Evolutionary conservation across 441 rosid genomes (phyloP).

Genomic region (Erysimum cheiri): DNA sequence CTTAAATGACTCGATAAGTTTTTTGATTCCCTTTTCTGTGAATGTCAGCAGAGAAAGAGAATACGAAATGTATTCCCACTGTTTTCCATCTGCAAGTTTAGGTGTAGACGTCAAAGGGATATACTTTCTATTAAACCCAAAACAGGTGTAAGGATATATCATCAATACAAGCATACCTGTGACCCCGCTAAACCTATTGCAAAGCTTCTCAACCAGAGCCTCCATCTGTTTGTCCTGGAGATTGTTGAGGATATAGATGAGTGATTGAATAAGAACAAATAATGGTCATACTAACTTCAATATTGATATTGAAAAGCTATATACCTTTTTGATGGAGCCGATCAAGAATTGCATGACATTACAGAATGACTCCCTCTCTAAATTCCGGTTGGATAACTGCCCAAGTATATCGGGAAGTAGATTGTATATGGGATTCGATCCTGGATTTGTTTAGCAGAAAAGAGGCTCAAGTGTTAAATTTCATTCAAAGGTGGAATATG

Average conservation of each 20-base stretch:
- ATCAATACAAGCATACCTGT: slow-evolving; percentile 61
- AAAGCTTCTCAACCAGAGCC: slow-evolving; percentile 96
- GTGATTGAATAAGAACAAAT: slow-evolving; percentile 27
- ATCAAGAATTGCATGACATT: slow-evolving; percentile 97
- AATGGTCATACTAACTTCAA: slow-evolving; percentile 31
- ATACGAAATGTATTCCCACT: slow-evolving; percentile 94
- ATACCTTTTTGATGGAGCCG: slow-evolving; percentile 95
- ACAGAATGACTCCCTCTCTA: slow-evolving; percentile 81
- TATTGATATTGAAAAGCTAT: slow-evolving; percentile 4
- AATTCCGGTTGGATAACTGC: slow-evolving; percentile 75
- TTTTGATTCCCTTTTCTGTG: slow-evolving; percentile 95
- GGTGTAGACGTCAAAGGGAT: slow-evolving; percentile 22
- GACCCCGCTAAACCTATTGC: slow-evolving; percentile 94
- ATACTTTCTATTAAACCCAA: slow-evolving; percentile 16
- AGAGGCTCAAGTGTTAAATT: slow-evolving; percentile 32
- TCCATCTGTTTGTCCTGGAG: slow-evolving; percentile 98
- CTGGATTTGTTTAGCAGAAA: slow-evolving; percentile 52
- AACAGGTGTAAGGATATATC: slow-evolving; percentile 19
- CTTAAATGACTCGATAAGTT: slow-evolving; percentile 89
- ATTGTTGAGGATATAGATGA: slow-evolving; percentile 30
- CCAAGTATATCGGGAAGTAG: slow-evolving; percentile 97
- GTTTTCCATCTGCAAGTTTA: slow-evolving; percentile 75
- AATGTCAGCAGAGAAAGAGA: slow-evolving; percentile 94
- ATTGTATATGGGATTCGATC: slow-evolving; percentile 95
- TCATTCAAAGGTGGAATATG: slow-evolving; percentile 29